Base-by-base conservation (phyloP, 2,329 filamentous ascomycete genomes). In the Dissoconium aciculare region DNA sequence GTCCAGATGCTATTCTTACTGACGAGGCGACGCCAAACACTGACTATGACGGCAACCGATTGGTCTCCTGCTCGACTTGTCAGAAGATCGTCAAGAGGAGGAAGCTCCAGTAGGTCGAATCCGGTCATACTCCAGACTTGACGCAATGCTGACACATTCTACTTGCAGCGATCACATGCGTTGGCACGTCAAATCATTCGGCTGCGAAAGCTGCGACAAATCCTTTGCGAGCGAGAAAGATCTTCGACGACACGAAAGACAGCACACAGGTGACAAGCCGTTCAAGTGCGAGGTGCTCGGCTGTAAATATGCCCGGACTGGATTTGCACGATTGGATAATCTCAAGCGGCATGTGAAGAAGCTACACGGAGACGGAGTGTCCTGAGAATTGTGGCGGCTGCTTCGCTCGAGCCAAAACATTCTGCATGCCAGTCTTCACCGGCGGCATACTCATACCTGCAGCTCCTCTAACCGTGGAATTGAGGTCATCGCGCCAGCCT, bases 401-500 rank as follows among this genome's bases (percentile, higher is more conserved):
- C n/a, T n/a, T n/a, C n/a, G n/a, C n/a, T n/a, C n/a, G n/a, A n/a
- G n/a, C n/a, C n/a, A n/a, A n/a, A n/a, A n/a, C n/a, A n/a, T n/a
- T n/a, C n/a, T n/a, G n/a, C n/a, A n/a, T n/a, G n/a, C n/a, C n/a
- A n/a, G n/a, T n/a, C n/a, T n/a, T n/a, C n/a, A n/a, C n/a, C n/a
- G n/a, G n/a, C n/a, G n/a, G n/a, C n/a, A n/a, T n/a, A n/a, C n/a
- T n/a, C n/a, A n/a, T n/a, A n/a, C n/a, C n/a, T n/a, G n/a, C n/a
- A n/a, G n/a, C n/a, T n/a, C n/a, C n/a, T n/a, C n/a, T n/a, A n/a
- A n/a, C n/a, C 69, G 77, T 0, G 76, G 76, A 45, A 81, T 79
- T 15, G 71, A 67, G 35, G 63, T 66, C 57, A 77, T 72, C 4
- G 75, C 75, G 0, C 76, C 76, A 13, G 61, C 54, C 46, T 63